Evolutionary conservation across 768 basidiomycete species (phyloP).

Genomic region (Pholiota conissans): DNA sequence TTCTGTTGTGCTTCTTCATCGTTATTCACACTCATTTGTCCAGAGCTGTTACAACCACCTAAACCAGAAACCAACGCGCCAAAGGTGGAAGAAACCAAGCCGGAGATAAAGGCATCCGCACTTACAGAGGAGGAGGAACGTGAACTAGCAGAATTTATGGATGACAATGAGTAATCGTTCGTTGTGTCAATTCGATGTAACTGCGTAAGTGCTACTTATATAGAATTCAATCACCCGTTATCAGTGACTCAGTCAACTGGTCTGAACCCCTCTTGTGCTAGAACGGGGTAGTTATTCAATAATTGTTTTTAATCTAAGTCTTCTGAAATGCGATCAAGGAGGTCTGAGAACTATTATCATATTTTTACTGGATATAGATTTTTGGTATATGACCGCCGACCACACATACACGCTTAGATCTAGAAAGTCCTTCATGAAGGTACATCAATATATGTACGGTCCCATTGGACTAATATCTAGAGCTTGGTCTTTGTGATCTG

Average conservation of each 20-base stretch:
- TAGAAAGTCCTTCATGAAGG: neutral
- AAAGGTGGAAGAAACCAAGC: conserved; percentile 12
- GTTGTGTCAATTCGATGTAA: neutral
- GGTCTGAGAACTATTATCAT: no score
- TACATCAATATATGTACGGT: neutral
- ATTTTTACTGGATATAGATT: neutral
- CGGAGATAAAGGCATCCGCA: conserved; percentile 27
- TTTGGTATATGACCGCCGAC: no score
- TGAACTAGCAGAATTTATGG: conserved; percentile 78
- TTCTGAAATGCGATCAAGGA: no score
- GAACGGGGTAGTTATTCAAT: no score
- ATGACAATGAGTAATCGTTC: conserved; percentile 23
- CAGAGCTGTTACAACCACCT: conserved; percentile 43
- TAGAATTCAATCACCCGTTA: no score
- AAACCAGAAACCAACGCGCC: conserved; percentile 1
- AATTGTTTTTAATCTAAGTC: no score
- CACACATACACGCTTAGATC: neutral
- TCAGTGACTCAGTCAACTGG: no score
- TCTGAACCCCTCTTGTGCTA: no score
- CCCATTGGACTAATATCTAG: conserved; percentile 33
- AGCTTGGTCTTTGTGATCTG: conserved; percentile 52
- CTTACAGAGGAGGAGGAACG: conserved; percentile 89
- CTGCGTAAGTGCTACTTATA: no score
- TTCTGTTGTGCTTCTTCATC: neutral
- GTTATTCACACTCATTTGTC: neutral